A percentile compares a stretch with the other conserved stretches of the same genome.
These are phyloP conservation scores for Debaryomycetaceae sp. DNA, from an alignment of 1,139 yeast species.

Conservation along the genomic window DNA sequence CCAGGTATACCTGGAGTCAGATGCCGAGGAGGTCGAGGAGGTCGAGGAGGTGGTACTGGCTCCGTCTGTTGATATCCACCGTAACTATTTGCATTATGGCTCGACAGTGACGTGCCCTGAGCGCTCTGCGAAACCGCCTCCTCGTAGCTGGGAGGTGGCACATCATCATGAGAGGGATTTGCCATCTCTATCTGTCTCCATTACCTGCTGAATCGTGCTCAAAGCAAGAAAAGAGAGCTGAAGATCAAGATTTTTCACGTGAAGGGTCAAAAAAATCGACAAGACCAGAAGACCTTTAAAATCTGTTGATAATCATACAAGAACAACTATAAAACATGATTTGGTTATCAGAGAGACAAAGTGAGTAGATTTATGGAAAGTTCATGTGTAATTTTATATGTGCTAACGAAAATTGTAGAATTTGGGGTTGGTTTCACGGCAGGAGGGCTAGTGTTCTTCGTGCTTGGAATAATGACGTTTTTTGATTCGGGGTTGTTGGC, in stretches of 20 bases:
- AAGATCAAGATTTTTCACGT: background rate
- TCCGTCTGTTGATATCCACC: constrained; percentile 5
- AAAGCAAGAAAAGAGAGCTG: too few relatives aligned
- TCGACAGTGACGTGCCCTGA: constrained; percentile 1
- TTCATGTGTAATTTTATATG: constrained; percentile 1
- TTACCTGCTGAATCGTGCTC: too few relatives aligned
- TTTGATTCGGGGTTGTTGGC: constrained; percentile 90
- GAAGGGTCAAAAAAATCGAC: constrained; percentile 10
- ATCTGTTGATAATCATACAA: background rate
- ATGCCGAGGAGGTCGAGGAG: background rate
- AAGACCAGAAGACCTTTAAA: background rate
- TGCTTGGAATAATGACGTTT: constrained; percentile 79
- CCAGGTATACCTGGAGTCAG: too few relatives aligned
- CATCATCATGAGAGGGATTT: constrained; percentile 1
- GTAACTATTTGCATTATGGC: constrained; percentile 6
- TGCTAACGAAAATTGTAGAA: constrained; percentile 45
- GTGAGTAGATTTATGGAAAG: constrained; percentile 40
- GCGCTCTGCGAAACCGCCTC: constrained; percentile 8
- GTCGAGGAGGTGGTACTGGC: constrained; percentile 7
- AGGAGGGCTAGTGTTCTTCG: constrained; percentile 74
- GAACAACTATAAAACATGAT: constrained; percentile 39
- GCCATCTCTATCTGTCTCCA: background rate
- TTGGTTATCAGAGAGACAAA: constrained; percentile 79
- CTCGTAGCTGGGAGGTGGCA: constrained; percentile 15
- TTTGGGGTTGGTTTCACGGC: constrained; percentile 94